Conservation (phyloP, 306 rosid genomes). For the Cyclanthera cordifolia region DNA sequence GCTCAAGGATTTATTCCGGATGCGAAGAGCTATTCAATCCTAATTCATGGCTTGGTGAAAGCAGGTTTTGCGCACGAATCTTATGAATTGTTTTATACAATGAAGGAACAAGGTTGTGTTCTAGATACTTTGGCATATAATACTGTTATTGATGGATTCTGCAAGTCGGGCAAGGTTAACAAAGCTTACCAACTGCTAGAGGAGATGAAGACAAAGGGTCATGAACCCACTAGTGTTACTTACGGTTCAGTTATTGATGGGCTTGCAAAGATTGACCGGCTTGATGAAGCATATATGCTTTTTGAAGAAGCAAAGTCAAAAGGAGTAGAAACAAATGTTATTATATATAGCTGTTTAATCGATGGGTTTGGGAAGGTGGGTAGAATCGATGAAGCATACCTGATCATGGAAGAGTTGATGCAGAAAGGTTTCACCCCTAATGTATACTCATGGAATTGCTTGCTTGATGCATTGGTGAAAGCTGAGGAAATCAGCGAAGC, state of each 20-base stretch:
- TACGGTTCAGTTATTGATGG: slow-evolving; percentile 89
- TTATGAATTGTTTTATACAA: slow-evolving; percentile 50
- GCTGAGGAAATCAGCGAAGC: slow-evolving; percentile 90
- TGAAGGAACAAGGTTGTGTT: slow-evolving; percentile 79
- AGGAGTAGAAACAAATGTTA: slow-evolving; percentile 56
- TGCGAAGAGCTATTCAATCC: slow-evolving; percentile 67
- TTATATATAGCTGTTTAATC: slow-evolving; percentile 71
- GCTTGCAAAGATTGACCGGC: slow-evolving; percentile 84
- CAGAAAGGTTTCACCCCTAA: slow-evolving; percentile 72
- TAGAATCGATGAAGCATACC: slow-evolving; percentile 82
- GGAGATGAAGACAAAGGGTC: slow-evolving; percentile 83
- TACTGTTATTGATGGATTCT: slow-evolving; percentile 66
- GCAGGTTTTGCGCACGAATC: slow-evolving; percentile 82
- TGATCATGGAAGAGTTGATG: slow-evolving; percentile 87
- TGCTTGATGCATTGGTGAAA: slow-evolving; percentile 79
- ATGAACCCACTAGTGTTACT: slow-evolving; percentile 69
- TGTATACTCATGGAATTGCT: slow-evolving; percentile 80
- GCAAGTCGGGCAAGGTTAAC: slow-evolving; percentile 82
- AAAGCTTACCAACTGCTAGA: slow-evolving; percentile 84
- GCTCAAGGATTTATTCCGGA: slow-evolving; percentile 55
- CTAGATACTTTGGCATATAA: slow-evolving; percentile 80
- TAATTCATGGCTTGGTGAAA: slow-evolving; percentile 76
- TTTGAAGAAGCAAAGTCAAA: slow-evolving; percentile 88
- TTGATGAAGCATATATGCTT: slow-evolving; percentile 92
- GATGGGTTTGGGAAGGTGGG: slow-evolving; percentile 98